phyloP scores from a whole-genome alignment of 805 yeast genomes.

The Saccharomycopsis microspora region DNA sequence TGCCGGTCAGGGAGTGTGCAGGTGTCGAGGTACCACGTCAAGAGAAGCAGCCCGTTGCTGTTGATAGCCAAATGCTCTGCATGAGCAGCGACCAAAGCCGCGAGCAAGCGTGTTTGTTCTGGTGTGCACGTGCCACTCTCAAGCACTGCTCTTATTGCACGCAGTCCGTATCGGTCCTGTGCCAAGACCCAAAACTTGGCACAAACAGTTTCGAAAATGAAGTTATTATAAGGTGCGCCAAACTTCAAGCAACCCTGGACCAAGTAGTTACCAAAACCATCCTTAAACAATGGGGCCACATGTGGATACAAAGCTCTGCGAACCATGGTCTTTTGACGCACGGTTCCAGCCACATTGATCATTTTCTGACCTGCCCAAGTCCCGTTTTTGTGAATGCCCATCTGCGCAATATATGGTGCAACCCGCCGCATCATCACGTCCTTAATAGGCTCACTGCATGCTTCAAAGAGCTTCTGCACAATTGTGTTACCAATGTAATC shows the following conservation, averaged over 20 bases:
- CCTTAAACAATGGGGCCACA: conserved; percentile 77
- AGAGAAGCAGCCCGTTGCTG: conserved; percentile 76
- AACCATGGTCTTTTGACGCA: conserved; percentile 52
- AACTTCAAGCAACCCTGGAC: conserved; percentile 89
- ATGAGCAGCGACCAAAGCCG: conserved; percentile 67
- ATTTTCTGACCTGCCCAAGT: conserved; percentile 99
- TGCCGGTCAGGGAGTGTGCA: conserved; percentile 57
- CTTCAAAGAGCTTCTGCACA: conserved; percentile 79
- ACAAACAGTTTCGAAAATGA: conserved; percentile 74
- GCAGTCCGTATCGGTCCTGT: conserved; percentile 85
- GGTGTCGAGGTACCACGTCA: conserved; percentile 93
- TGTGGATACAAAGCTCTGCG: conserved; percentile 66
- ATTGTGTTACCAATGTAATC: conserved; percentile 95
- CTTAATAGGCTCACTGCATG: conserved; percentile 57
- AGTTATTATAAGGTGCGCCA: conserved; percentile 80
- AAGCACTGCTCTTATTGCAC: conserved; percentile 87
- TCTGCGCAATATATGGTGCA: conserved; percentile 72
- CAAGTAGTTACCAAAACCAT: conserved; percentile 95
- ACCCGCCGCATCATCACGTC: conserved; percentile 72
- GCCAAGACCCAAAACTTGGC: conserved; percentile 72
- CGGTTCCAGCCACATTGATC: conserved; percentile 60
- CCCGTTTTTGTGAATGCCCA: conserved; percentile 94
- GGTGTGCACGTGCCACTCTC: conserved; percentile 62
- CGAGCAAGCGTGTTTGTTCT: conserved; percentile 61
- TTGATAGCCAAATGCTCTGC: conserved; percentile 73